Base-by-base conservation (phyloP, 495 filamentous ascomycete genomes). In the Hypoxylon subgilvum region DNA sequence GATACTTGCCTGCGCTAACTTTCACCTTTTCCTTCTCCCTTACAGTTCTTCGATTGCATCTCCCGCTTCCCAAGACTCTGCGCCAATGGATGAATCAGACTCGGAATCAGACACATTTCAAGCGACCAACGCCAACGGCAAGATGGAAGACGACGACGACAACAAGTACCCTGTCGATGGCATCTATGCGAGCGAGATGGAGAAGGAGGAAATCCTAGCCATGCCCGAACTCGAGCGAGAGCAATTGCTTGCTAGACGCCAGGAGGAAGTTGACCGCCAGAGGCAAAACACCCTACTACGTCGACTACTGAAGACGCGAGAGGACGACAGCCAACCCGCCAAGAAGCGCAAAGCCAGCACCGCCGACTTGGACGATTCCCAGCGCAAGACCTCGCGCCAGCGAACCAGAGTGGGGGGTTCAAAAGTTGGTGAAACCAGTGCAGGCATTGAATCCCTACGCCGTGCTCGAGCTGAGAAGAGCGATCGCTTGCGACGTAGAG, bases 151-250 rank as follows among this genome's bases (percentile, higher is more conserved):
- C 43, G 77, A 82, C 9, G 80, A 86, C 46, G 86, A 82, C 17
- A 79, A 81, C 2, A 84, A 89, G 23, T 97, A 91, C 65, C 91
- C 94, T 0, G 79, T 96, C 56, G 95, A 97, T 35, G 91, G 91
- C 42, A 86, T 92, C 22, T 97, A 91, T 75, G 82, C 84, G 54
- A 88, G 87, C 44, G 79, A 84, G 12, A 80, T 85, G 27, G 94
- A 99, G 67, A 95, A 90, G 70, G 80, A 80, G 14, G 80, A 87
- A 21, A 93, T 99, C 47, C 86, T 92, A 80, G 84, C 82, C 22
- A 87, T 97, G 83, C 86, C 92, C 2, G 91, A 97, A 68, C 85
- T 97, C 19, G 84, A 92, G 65, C 89, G 94, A 38, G 94, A 99
- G 72, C 82, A 89, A 67, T 82, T 96, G 42, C 83, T 99, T 6